Evolutionary conservation across 441 rosid species (phyloP).

Genomic region (Erodium chrysanthum): DNA sequence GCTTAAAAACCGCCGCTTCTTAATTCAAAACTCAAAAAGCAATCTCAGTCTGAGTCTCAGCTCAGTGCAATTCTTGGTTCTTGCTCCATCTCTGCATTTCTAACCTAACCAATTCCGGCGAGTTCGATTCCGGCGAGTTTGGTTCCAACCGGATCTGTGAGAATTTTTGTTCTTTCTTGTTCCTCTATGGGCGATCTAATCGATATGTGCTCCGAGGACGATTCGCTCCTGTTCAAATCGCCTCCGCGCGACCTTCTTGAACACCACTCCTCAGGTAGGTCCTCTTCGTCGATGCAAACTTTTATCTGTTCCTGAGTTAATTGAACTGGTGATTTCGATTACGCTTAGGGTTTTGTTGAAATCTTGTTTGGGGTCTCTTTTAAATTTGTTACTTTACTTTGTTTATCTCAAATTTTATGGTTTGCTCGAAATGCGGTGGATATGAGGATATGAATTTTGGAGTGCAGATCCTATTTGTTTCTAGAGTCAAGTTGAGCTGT

Average conservation of each 20-base stretch:
- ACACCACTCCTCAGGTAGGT: conserved; percentile 29
- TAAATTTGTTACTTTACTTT: not conserved
- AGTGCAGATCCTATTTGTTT: not conserved
- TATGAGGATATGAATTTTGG: not conserved
- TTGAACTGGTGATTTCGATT: conserved; percentile 2
- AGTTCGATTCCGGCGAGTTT: not conserved
- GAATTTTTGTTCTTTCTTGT: not conserved
- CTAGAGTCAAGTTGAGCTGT: conserved; percentile 1
- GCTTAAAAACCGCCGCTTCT: not conserved
- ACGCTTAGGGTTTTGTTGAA: conserved; percentile 4
- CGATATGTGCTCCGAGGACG: conserved; percentile 73
- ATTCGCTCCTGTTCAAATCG: conserved; percentile 50
- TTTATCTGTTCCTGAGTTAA: not conserved
- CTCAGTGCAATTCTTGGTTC: not conserved
- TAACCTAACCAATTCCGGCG: not conserved
- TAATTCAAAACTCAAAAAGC: not conserved
- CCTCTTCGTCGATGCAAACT: not conserved
- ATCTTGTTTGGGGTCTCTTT: not conserved
- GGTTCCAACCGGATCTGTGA: conserved; percentile 10
- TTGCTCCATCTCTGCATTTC: not conserved
- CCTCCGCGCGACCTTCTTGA: conserved; percentile 27
- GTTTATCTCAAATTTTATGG: not conserved
- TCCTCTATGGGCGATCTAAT: conserved; percentile 53
- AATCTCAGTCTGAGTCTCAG: not conserved
- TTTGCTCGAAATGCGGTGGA: not conserved